Base-by-base conservation (phyloP, 768 basidiomycete genomes). In the Boletus patriciae region DNA sequence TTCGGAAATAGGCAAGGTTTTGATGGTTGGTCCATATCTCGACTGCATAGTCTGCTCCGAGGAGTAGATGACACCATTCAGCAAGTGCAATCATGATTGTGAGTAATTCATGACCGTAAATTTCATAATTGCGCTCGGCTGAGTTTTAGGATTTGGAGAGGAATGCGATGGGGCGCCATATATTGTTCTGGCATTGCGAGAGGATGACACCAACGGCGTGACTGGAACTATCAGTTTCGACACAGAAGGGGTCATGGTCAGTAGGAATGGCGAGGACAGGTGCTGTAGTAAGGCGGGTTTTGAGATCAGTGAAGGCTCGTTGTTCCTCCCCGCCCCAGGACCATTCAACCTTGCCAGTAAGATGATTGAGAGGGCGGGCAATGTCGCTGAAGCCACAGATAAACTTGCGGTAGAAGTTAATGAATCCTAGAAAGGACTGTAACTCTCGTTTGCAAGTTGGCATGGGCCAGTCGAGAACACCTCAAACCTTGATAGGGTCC, bases 1-100 rank as follows among this genome's bases (percentile, higher is more conserved):
- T 70, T n/a, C 55, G 56, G 65, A 81, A 81, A 54, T 80, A 80
- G 36, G 72, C 62, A 0, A 81, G 70, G 34, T 81, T 79, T 49
- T 74, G 69, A 37, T 69, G 70, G 54, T 72, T 64, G 1, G 67
- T 72, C 33, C 43, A 46, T 1, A 54, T 25, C 5, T 53, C 33
- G 3, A 49, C 27, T 27, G 27, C 27, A 6, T 27, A 36, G 43
- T 8, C 3, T 0, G 25, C 5, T 7, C 46, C 59, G 36, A 60
- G 49, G 0, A 59, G 37, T 2, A 52, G 33, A 43, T 73, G 62
- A 9, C 69, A 58, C 72, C 72, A 73, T 15, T 74, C 69, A 0
- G 62, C n/a, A 1, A 79, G 59, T 0, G 71, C 69, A 29, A 65
- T 33, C n/a, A 83, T 70, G 27, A 83, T 78, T 0, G 80, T 77